Base-by-base conservation (phyloP, 805 yeast genomes). In the Metschnikowia peoriensis region DNA sequence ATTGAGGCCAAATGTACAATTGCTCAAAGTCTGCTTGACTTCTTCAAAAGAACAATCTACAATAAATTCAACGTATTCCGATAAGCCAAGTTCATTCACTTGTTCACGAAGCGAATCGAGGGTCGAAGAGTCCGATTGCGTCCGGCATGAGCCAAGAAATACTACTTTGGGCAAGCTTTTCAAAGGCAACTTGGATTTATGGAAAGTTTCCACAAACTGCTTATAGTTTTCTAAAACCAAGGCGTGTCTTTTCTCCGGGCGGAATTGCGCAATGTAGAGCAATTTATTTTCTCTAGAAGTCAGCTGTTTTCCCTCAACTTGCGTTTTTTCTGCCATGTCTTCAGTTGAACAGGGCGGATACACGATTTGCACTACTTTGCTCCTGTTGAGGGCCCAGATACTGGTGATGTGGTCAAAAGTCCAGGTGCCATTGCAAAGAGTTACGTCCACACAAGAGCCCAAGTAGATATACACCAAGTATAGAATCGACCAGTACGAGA, bases 261-360 rank as follows among this genome's bases (percentile, higher is more conserved):
- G 82, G 70, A 89, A 94, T 69, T 94, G 99, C 0, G 97, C 98
- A 44, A 94, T 71, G 51, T 83, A 87, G 16, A 88, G 72, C 54
- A 85, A 49, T 44, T 69, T 51, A 59, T 66, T 59, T 60, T 72
- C 54, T 65, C 84, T 64, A 66, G 68, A 8, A 8, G 39, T 4
- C 15, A 32, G 6, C 6, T 16, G 0, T 53, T 46, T 15, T 1
- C 44, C 38, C 4, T 49, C 52, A 14, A 22, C 22, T 22, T 15
- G 8, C 6, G 37, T 28, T 2, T 32, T 32, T 32, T 32, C 14
- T 6, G 16, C 28, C 49, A 59, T 62, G 35, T 74, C 76, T 59
- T 85, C 88, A 7, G 90, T 83, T 3, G 92, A 89, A 64, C 96
- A 89, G 0, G 99, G 97, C 6, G 99, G 99, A 64, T 89, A 94